These are phyloP conservation scores for Rhizoclosmatium sp. DNA, from an alignment of 192 early-diverging fungal species.

Conservation along the genomic window DNA sequence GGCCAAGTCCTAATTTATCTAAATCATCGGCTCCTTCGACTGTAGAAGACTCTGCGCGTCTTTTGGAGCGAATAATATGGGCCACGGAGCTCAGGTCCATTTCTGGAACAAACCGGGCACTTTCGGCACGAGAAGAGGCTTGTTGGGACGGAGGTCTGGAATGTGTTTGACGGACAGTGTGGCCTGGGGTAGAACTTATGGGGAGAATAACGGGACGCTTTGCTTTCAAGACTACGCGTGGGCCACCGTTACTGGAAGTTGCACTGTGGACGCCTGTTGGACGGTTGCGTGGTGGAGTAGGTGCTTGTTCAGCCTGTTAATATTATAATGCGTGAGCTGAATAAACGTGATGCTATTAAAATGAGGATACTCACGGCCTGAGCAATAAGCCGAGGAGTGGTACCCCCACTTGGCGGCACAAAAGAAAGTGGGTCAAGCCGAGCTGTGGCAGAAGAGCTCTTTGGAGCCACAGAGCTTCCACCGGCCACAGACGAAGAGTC, in stretches of 20 bases:
- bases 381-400: slow-evolving; percentile 6
- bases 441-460: background rate
- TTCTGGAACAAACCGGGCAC: background rate
- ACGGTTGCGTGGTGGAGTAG: background rate
- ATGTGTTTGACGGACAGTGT: slow-evolving; percentile 3
- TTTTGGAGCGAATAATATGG: slow-evolving; percentile 7
- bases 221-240: slow-evolving; percentile 37
- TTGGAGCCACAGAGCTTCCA: background rate
- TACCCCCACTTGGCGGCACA: background rate
- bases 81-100: background rate
- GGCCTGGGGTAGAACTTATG: slow-evolving; percentile 43
- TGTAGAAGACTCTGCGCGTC: background rate
- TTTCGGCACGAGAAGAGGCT: background rate
- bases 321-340: background rate
- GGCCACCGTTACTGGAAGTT: background rate
- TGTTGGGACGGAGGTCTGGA: slow-evolving; percentile 22
- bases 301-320: background rate
- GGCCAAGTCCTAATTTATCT: slow-evolving; percentile 22
- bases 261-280: background rate
- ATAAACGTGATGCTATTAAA: background rate
- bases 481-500: background rate
- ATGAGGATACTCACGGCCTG: background rate
- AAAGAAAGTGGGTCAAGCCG: background rate
- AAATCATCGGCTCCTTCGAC: slow-evolving; percentile 1
- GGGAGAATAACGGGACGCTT: slow-evolving; percentile 49